Conservation (phyloP, 2,329 filamentous ascomycete genomes). For the Calonectria pauciramosa region DNA sequence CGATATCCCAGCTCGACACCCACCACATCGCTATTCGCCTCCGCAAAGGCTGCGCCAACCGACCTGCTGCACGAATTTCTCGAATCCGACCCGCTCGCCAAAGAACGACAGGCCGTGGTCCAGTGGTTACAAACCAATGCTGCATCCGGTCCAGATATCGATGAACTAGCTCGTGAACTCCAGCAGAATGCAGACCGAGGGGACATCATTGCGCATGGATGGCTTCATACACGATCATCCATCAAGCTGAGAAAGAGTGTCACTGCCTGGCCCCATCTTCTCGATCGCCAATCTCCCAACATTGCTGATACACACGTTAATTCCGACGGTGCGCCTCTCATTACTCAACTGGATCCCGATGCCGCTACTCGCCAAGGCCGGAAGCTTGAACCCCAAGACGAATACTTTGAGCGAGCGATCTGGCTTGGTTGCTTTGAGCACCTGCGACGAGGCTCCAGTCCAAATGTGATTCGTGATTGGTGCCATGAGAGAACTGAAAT, state of each 20-base stretch:
- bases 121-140: slow-evolving; percentile 89
- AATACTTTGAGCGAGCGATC: slow-evolving; percentile 89
- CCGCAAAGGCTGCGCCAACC: slow-evolving; percentile 40
- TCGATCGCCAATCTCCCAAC: slow-evolving; percentile 73
- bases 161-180: slow-evolving; percentile 81
- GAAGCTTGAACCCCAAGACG: slow-evolving; percentile 83
- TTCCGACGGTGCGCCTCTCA: slow-evolving; percentile 73
- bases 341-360: slow-evolving; percentile 94
- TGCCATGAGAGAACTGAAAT: slow-evolving; percentile 87
- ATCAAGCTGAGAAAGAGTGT: slow-evolving; percentile 93
- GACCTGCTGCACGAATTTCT: slow-evolving; percentile 79
- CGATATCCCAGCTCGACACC: slow-evolving; percentile 65
- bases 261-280: slow-evolving; percentile 73
- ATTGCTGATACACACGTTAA: slow-evolving; percentile 69
- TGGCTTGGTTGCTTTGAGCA: slow-evolving; percentile 97
- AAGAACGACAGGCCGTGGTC: slow-evolving; percentile 84
- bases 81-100: slow-evolving; percentile 77
- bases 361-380: slow-evolving; percentile 84
- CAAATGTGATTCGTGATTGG: slow-evolving; percentile 85
- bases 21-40: slow-evolving; percentile 50
- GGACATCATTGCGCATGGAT: slow-evolving; percentile 88
- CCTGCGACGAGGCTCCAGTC: slow-evolving; percentile 84
- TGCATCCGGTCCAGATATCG: slow-evolving; percentile 77
- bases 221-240: slow-evolving; percentile 90
- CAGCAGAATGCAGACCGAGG: slow-evolving; percentile 83